Conservation (phyloP, 495 filamentous ascomycete genomes). For the Neurospora discreta region DNA sequence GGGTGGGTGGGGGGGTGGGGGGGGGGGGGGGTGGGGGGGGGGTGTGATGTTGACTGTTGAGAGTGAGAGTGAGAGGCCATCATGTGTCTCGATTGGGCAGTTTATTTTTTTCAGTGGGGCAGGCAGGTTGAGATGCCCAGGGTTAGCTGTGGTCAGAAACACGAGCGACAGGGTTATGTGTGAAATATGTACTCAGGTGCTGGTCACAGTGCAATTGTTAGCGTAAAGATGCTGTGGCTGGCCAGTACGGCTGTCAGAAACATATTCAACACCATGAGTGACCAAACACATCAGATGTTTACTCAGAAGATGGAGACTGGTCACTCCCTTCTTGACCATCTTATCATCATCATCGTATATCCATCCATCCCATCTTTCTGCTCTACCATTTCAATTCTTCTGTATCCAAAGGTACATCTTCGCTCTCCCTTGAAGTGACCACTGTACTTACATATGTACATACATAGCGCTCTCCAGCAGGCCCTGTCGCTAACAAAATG, state of each 20-base stretch:
- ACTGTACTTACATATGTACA: no score
- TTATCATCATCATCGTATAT: not conserved
- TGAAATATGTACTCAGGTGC: accelerated
- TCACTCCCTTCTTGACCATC: not conserved
- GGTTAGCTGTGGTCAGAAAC: not conserved
- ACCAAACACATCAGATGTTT: not conserved
- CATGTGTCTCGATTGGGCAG: not conserved
- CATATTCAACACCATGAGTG: not conserved
- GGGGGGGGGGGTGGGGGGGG: no score
- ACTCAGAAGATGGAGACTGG: not conserved
- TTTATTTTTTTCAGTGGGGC: not conserved
- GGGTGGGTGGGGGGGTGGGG: no score
- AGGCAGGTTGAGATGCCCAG: not conserved
- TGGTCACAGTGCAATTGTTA: not conserved
- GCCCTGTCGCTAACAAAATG: not conserved
- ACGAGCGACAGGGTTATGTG: not conserved
- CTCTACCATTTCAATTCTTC: not conserved
- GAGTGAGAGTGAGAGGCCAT: not conserved
- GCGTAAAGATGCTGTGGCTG: not conserved
- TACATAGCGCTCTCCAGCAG: not conserved
- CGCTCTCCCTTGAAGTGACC: not conserved
- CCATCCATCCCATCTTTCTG: not conserved
- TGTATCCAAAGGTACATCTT: not conserved
- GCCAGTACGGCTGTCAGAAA: not conserved
- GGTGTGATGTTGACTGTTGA: not conserved